Base-by-base conservation (phyloP, 805 yeast genomes). In the Metschnikowia kunwiensis region DNA sequence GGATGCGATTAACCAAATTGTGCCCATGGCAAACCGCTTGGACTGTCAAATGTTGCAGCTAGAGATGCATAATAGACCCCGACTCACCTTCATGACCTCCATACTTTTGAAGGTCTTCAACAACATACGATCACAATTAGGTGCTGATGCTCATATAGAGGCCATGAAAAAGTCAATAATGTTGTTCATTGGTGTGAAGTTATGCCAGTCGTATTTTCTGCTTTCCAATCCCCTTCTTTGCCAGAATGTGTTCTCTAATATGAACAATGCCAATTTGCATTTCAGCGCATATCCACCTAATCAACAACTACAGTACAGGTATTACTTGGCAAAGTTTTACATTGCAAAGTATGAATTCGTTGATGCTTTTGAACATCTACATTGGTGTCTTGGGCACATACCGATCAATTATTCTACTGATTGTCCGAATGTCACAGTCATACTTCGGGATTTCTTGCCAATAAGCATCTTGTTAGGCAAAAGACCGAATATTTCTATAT, bases 201-300 rank as follows among this genome's bases (percentile, higher is more conserved):
- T 81, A 32, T 80, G 84, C 51, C 67, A 73, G 38, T 58, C 76
- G 5, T 82, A 81, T 54, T 79, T 75, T 51, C 60, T 55, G 25
- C 68, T 79, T 15, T 72, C 66, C 20, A 75, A 73, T 20, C 82
- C 83, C 5, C 61, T 77, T 46, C 57, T 77, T 12, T 79, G 85
- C 55, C 69, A 77, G 23, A 78, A 79, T 47, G 77, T 79, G 25
- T 77, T 78, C 49, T 70, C 80, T 22, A 79, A 78, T 53, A 72
- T 79, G 63, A 75, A 72, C 46, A 74, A 75, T 31, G 65, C 79
- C 13, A 60, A 63, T 16, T 57, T 78, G 25, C 65, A 62, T 25
- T 67, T 68, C 34, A 45, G 44, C 3, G 54, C 61, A n/a, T 76
- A 69, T 26, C 53, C 67, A 3, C 61, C 49, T 27, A 55, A 67